Base-by-base conservation (phyloP, 2,329 filamentous ascomycete species). In the Apiospora rasikravindrae region DNA sequence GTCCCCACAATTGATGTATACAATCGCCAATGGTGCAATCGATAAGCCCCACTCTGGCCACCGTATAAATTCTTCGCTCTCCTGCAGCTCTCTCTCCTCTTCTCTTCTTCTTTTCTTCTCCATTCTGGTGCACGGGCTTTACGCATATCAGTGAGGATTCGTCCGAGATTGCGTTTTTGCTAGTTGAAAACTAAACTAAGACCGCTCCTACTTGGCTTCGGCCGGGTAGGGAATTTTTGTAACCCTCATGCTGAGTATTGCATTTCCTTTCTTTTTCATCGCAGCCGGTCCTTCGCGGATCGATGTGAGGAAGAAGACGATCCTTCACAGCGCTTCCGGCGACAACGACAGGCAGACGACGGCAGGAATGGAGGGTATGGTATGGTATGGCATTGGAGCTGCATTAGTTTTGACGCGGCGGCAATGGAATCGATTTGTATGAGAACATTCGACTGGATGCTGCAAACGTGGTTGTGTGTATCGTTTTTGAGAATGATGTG, bases 111-210 rank as follows among this genome's bases (percentile, higher is more conserved):
- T 80, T 84, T 87, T 82, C 76, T 82, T 85, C 82, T 80, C 78
- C 84, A 90, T 90, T 88, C 86, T 81, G 87, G 90, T 92, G 91
- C 91, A 91, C 85, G 90, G 91, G 92, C 91, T 89, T 92, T 92
- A 93, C 89, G 91, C 89, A 89, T 91, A 90, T 89, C 91, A 92
- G 91, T 94, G 92, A 94, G 90, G 92, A 94, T 91, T 91, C 89
- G 91, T 94, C 93, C 90, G 93, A 94, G 91, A 90, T 89, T 88
- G 89, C 89, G 88, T 94, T 94, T 93, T 94, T 94, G 92, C 92
- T 94, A 93, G 91, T 93, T 94, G 92, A 93, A 93, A 93, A 93
- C 92, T 93, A 93, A 87, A 88, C 87, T 87, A 89, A 93, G 92
- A 94, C 92, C 87, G 87, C 92, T 95, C 87, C 86, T 88, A 84